These are phyloP conservation scores for Angomonas deanei DNA, from an alignment of 208 protist genomes.

Conservation along the genomic window DNA sequence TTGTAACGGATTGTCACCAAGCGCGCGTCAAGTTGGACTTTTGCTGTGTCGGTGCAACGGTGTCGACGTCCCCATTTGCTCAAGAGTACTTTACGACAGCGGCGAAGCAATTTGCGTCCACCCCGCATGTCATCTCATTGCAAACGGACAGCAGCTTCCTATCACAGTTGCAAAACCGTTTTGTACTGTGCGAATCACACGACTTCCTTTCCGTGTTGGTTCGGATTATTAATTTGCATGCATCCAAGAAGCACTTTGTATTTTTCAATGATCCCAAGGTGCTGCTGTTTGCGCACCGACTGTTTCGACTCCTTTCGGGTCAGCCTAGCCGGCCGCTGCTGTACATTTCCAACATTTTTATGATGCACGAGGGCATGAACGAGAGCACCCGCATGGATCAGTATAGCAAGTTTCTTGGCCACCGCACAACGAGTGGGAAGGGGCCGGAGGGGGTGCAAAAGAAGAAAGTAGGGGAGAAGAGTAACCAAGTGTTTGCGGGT, in stretches of 20 bases:
- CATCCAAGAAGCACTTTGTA: constrained; percentile 89
- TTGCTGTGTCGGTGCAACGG: constrained; percentile 82
- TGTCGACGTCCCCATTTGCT: constrained; percentile 57
- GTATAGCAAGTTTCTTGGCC: constrained; percentile 82
- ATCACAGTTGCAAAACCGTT: constrained; percentile 69
- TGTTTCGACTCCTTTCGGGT: constrained; percentile 52
- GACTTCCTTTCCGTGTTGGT: constrained; percentile 68
- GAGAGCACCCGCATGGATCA: constrained; percentile 68
- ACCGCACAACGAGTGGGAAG: constrained; percentile 11
- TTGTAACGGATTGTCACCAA: not conserved
- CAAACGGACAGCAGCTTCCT: constrained; percentile 51
- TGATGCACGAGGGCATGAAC: constrained; percentile 85
- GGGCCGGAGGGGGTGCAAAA: constrained; percentile 20
- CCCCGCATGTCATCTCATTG: constrained; percentile 17
- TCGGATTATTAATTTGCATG: constrained; percentile 84
- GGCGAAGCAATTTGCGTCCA: constrained; percentile 20
- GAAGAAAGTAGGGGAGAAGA: constrained; percentile 33
- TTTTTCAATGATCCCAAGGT: constrained; percentile 84
- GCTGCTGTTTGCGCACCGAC: constrained; percentile 61
- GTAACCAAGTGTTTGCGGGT: constrained; percentile 64
- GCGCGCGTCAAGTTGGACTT: constrained; percentile 23
- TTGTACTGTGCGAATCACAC: constrained; percentile 57
- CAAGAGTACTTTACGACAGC: constrained; percentile 13
- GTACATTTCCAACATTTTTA: constrained; percentile 61
- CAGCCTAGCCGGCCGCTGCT: constrained; percentile 41